Evolutionary conservation across 257 asterid genomes (phyloP), one percentile per base, ranked within the genome.

Genomic region (Solanum gracilifrons): DNA sequence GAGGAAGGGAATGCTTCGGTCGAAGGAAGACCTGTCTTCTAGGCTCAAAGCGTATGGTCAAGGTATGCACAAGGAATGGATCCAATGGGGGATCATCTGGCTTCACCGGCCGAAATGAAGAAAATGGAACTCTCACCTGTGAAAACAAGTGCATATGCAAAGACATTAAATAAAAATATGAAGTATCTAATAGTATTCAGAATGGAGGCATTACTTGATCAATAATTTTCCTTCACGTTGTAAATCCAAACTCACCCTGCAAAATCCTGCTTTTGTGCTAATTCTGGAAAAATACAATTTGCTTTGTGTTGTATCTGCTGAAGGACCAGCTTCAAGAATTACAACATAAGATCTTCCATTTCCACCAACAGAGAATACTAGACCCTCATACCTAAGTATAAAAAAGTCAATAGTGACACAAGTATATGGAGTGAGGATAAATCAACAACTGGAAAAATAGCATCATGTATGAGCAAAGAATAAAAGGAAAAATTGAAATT

Each of bases 51-150:
- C 98, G 98, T 83, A 95, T 94, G 72, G 95, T 95, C 93, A 97
- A 91, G 72, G 99, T 93, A 88, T 97, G 99, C 66, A 94, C 98
- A 90, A 95, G 98, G 87, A 95, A 97, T 20, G 98, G 98, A 94
- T 97, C 99, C 89, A 97, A 85, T 23, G 97, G 98, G 2, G 98
- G 98, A 90, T 97, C 98, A 39, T 94, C 96, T 6, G 98, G 98
- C 48, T 88, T 95, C 90, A 95, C 98, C 3, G 98, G 95, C 75
- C 99, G 93, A 89, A 97, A 97, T 23, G 95, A 89, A 64, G 99
- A 97, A 95, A 97, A 95, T 16, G 99, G 98, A 73, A 97, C 96
- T 91, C 99, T 95, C 83, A 97, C 98, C 99, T 97, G 94, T 82
- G 88, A 72, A 27, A 82, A 29, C 48, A 71, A 11, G 43, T 25